A percentile compares a stretch with the other conserved stretches of the same genome.
These are phyloP conservation scores for Kregervanrija delftensis DNA, from an alignment of 805 yeast species.

Conservation along the genomic window DNA sequence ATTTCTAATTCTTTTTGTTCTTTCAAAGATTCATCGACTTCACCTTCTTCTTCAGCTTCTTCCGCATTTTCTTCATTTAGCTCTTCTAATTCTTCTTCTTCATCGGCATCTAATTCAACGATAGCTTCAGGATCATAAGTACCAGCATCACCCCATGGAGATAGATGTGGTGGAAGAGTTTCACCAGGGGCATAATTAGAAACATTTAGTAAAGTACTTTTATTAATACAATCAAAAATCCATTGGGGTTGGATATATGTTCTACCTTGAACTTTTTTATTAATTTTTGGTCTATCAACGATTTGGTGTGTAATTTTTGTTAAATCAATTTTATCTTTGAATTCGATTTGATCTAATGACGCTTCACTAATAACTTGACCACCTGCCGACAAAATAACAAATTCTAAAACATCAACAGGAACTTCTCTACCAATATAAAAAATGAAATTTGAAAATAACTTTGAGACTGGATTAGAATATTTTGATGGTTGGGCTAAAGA, in stretches of 20 bases:
- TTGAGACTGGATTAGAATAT: conserved; percentile 51
- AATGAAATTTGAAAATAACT: conserved; percentile 64
- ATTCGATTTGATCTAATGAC: conserved; percentile 65
- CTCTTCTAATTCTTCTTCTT: conserved; percentile 36
- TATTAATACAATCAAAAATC: conserved; percentile 89
- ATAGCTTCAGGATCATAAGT: conserved; percentile 77
- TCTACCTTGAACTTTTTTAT: conserved; percentile 78
- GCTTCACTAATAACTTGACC: conserved; percentile 83
- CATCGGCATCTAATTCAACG: conserved; percentile 33
- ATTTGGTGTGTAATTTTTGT: conserved; percentile 84
- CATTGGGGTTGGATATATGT: conserved; percentile 97
- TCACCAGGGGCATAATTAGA: conserved; percentile 90
- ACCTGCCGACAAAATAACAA: conserved; percentile 78
- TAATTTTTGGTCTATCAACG: conserved; percentile 82
- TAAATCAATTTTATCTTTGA: conserved; percentile 48
- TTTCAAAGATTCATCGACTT: conserved; percentile 40
- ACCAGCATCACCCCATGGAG: conserved; percentile 98
- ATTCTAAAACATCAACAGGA: conserved; percentile 84
- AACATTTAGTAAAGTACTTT: conserved; percentile 66
- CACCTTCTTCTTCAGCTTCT: conserved; percentile 33
- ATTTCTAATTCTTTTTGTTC: conserved; percentile 81
- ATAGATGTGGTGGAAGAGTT: conserved; percentile 89
- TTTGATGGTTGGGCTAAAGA: conserved; percentile 64
- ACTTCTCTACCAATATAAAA: conserved; percentile 95
- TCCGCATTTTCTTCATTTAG: conserved; percentile 45